Percentiles rank a stretch among this genome's conserved stretches.
phyloP scores from a whole-genome alignment of 352 stramenopile genomes.

The Globisporangium polare region DNA sequence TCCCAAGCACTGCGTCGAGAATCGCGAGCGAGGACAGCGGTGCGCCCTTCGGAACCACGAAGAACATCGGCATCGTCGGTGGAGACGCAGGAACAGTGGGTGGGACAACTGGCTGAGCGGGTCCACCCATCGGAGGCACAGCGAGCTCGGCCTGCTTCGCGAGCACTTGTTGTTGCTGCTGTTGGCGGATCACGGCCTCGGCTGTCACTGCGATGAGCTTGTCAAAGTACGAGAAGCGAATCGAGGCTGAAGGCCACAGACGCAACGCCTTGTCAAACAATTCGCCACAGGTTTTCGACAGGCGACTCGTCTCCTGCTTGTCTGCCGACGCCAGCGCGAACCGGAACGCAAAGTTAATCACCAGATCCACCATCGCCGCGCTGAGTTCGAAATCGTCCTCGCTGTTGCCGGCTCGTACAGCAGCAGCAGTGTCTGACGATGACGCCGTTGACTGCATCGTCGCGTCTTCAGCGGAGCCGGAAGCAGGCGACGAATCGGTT shows the following conservation, averaged over 20 bases:
- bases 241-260: constrained; percentile 78
- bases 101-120: constrained; percentile 20
- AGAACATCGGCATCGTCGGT: constrained; percentile 75
- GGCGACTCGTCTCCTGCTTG: constrained; percentile 83
- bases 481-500: constrained; percentile 17
- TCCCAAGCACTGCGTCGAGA: constrained; percentile 81
- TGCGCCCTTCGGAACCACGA: constrained; percentile 75
- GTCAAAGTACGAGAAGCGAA: constrained; percentile 90
- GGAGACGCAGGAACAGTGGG: constrained; percentile 20
- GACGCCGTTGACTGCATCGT: constrained; percentile 9
- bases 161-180: constrained; percentile 37
- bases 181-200: constrained; percentile 77
- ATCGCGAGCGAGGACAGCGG: constrained; percentile 85
- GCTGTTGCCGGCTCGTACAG: constrained; percentile 20
- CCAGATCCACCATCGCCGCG: constrained; percentile 83
- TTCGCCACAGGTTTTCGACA: constrained; percentile 87
- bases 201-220: constrained; percentile 89
- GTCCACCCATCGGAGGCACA: constrained; percentile 6
- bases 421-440: not conserved
- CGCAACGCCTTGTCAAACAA: constrained; percentile 85
- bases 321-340: constrained; percentile 87
- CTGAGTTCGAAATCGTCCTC: constrained; percentile 89
- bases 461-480: constrained; percentile 10
- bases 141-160: constrained; percentile 13
- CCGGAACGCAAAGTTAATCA: constrained; percentile 91